Percentiles rank a stretch among this genome's conserved stretches.
These are phyloP conservation scores for Cicer judaicum DNA, from an alignment of 306 rosid genomes.

Conservation along the genomic window DNA sequence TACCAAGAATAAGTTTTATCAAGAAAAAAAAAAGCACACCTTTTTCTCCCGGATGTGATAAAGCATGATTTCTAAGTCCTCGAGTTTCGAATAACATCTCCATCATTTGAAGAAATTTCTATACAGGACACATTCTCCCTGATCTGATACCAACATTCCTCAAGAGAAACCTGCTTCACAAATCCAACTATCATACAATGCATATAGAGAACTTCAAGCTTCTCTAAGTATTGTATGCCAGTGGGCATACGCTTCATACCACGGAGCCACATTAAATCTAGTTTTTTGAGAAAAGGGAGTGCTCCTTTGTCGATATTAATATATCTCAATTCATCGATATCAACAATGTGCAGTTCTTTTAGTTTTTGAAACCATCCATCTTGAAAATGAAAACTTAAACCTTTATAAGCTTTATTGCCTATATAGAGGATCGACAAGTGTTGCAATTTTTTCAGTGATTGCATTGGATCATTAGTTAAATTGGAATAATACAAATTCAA, in stretches of 20 bases:
- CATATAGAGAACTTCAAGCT: neutral
- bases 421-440: no score
- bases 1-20: neutral
- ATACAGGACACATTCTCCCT: neutral
- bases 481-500: neutral
- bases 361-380: conserved; percentile 4
- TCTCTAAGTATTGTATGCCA: neutral
- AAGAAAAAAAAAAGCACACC: neutral
- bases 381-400: neutral
- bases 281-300: neutral
- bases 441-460: neutral
- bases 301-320: conserved; percentile 9
- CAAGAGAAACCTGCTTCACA: no score
- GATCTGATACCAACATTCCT: neutral
- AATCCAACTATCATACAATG: no score
- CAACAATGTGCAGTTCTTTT: neutral
- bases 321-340: neutral
- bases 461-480: neutral
- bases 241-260: no score
- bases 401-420: accelerated
- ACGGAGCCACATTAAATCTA: neutral
- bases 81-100: no score
- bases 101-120: no score
- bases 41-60: neutral
- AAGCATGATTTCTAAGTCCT: no score